These are phyloP conservation scores for Melaleuca quinquenervia DNA, from an alignment of 345 rosid species.

Conservation along the genomic window DNA sequence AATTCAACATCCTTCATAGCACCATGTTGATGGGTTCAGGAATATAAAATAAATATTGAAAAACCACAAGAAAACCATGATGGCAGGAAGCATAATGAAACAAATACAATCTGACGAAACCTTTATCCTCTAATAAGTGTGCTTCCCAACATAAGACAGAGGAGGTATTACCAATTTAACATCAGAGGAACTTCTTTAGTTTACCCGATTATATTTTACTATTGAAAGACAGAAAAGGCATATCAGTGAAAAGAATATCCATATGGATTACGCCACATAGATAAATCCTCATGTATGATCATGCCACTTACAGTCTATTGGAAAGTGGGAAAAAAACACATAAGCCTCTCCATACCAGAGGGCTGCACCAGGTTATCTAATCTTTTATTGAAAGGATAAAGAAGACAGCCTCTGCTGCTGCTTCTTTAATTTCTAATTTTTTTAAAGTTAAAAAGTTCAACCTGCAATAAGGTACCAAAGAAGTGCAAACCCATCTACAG, in stretches of 20 bases:
- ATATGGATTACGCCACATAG: not conserved
- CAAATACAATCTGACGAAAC: not conserved
- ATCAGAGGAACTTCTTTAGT: not conserved
- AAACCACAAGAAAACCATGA: not conserved
- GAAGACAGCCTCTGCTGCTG: not conserved
- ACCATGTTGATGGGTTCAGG: not conserved
- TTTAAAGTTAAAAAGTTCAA: not conserved
- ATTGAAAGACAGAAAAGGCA: not conserved
- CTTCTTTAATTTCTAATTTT: not conserved
- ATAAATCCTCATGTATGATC: not conserved
- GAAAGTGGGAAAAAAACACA: not conserved
- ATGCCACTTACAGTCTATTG: not conserved
- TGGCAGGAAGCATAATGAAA: not conserved
- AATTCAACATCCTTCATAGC: constrained; percentile 73
- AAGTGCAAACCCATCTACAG: not conserved
- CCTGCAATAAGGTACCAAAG: not conserved
- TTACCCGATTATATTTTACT: not conserved
- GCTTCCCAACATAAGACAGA: not conserved
- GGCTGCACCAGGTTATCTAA: not conserved
- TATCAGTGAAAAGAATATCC: not conserved
- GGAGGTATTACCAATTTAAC: not conserved
- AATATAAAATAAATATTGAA: not conserved
- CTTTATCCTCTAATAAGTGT: not conserved
- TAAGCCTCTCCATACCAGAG: not conserved
- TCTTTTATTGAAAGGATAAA: not conserved